Percentiles rank a stretch among this genome's conserved stretches.
Conservation (phyloP, 2,329 filamentous ascomycete species). For the Xylariomycetidae sp. region DNA sequence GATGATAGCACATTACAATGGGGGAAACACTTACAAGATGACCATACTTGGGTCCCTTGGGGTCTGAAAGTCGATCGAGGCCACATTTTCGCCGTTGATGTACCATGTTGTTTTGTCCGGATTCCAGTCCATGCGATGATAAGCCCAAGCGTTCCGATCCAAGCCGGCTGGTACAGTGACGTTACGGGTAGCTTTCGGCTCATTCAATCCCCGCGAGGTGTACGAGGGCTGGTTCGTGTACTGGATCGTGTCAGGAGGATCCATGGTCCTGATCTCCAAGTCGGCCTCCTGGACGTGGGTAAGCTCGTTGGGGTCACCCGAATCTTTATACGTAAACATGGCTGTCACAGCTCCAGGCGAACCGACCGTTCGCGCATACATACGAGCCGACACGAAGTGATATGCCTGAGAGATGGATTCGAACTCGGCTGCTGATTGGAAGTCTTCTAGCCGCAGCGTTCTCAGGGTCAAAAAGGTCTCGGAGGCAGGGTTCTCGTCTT, state of each 20-base stretch:
- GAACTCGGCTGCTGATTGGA: constrained; percentile 46
- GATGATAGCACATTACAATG: too few relatives aligned
- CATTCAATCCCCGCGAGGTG: constrained; percentile 37
- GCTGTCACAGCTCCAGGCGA: constrained; percentile 45
- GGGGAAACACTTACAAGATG: too few relatives aligned
- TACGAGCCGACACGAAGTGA: constrained; percentile 40
- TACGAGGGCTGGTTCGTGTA: constrained; percentile 60
- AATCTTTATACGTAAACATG: constrained; percentile 47
- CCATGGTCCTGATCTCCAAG: constrained; percentile 47
- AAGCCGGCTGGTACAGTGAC: constrained; percentile 38
- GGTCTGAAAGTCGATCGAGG: constrained; percentile 50
- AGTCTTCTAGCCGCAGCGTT: constrained; percentile 37
- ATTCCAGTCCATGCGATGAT: constrained; percentile 58
- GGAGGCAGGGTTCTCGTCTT: constrained; percentile 27
- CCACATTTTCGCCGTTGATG: constrained; percentile 44
- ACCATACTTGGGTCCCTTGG: constrained; percentile 48
- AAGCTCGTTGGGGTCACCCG: constrained; percentile 28
- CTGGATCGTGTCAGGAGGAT: constrained; percentile 39
- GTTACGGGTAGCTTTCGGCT: constrained; percentile 43
- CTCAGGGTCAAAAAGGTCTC: constrained; percentile 45
- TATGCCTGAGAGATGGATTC: constrained; percentile 33
- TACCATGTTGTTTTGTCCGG: constrained; percentile 51
- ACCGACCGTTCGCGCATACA: constrained; percentile 47
- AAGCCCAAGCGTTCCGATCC: constrained; percentile 52
- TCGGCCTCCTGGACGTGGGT: constrained; percentile 46